Conservation (phyloP, 805 yeast genomes). For the Kodamaea neixiangensis region DNA sequence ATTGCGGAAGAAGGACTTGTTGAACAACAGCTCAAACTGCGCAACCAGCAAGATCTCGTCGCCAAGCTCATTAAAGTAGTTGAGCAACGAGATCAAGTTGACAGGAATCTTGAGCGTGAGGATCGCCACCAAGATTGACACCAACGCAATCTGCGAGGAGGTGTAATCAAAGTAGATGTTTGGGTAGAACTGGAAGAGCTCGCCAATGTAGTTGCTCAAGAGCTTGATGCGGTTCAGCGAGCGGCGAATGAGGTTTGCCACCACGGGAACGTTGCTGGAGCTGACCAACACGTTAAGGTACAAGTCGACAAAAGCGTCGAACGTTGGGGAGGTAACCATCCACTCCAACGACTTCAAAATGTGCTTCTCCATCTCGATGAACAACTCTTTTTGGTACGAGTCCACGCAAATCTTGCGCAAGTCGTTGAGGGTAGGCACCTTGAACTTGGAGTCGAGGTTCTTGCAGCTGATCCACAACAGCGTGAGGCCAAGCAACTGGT, state of each 20-base stretch:
- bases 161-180: constrained; percentile 57
- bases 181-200: constrained; percentile 63
- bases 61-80: constrained; percentile 21
- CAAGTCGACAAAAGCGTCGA: constrained; percentile 64
- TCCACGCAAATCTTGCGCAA: constrained; percentile 58
- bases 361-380: constrained; percentile 70
- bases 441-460: constrained; percentile 55
- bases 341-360: constrained; percentile 64
- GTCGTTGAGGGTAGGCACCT: constrained; percentile 55
- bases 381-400: constrained; percentile 55
- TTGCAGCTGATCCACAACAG: constrained; percentile 47
- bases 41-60: constrained; percentile 22
- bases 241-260: constrained; percentile 11
- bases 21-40: constrained; percentile 19
- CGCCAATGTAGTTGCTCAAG: constrained; percentile 60
- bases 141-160: constrained; percentile 53
- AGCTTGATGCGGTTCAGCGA: constrained; percentile 24
- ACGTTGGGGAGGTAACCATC: constrained; percentile 62
- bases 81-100: constrained; percentile 21
- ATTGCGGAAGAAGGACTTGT: constrained; percentile 23
- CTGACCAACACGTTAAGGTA: constrained; percentile 41
- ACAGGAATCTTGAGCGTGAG: constrained; percentile 38
- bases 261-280: constrained; percentile 16
- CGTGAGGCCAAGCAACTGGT: constrained; percentile 46
- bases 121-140: constrained; percentile 40